Base-by-base conservation (phyloP, 1,139 yeast genomes). In the Pichia cactophila region DNA sequence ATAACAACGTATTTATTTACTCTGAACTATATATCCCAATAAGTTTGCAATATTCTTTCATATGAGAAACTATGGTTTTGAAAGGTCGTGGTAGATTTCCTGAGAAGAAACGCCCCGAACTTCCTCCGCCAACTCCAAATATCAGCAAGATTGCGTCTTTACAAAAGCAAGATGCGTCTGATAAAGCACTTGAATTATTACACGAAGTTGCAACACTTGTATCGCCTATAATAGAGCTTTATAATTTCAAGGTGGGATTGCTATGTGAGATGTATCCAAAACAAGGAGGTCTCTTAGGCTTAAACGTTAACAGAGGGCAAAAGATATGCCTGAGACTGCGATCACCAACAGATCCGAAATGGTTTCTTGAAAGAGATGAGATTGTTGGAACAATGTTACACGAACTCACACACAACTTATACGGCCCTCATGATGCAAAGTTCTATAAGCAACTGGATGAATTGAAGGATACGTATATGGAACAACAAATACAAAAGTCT, bases 191-290 rank as follows among this genome's bases (percentile, higher is more conserved):
- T 26, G 73, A 76, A 26, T 58, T 84, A 26, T 66, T 85, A 7
- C 83, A 81, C 56, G 79, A 81, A 42, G 71, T 83, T 16, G 86
- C 87, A 12, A 74, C 72, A 39, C 61, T 70, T 16, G 86, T 81
- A 35, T 83, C 87, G 0, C 96, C 96, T 1, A 67, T 92, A 47
- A 86, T 92, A 80, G 77, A 79, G 50, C 77, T 78, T 46, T 75
- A 81, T 56, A 75, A 77, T 16, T 78, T 86, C 61, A 78, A 75
- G 51, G 92, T 90, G 3, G 81, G 80, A 1, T 70, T 78, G 0
- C 65, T 92, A 23, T 79, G 86, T 57, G 98, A 92, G 66, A 86
- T 92, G 78, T 85, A 71, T 57, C 97, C 97, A n/a, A 81, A 77
- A 56, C 74, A 78, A 59, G 71, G 75, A 2, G 69, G 75, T 37